Base-by-base conservation (phyloP, 2,329 filamentous ascomycete species). In the Herpotrichia juniperi region DNA sequence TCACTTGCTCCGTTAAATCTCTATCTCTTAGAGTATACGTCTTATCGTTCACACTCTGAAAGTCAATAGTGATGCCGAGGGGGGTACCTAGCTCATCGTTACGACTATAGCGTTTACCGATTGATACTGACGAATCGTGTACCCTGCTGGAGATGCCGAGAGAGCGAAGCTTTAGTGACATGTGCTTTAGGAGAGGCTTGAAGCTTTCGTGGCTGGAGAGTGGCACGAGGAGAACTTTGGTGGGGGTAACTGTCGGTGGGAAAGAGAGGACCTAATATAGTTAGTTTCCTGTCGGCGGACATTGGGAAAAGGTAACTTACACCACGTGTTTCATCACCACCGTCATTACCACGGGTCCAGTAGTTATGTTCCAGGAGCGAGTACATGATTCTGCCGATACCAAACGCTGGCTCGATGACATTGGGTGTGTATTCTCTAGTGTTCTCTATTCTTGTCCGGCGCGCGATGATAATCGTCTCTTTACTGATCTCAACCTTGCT, bases 11-110 rank as follows among this genome's bases (percentile, higher is more conserved):
- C 48, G 91, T 97, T 35, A 88, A 89, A 78, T 97, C 94, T 40
- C 58, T 87, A 73, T 97, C 93, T 70, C 93, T 83, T 59, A 97
- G 84, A 1, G 93, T 97, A 69, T 96, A 85, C 6, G 89, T 89
- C 71, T 85, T 85, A 73, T 97, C 92, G 76, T 96, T 87, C 61
- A 96, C 80, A 42, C 91, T 96, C 81, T 97, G 91, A 83, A 97
- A 97, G 47, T 97, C 93, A 54, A 97, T 85, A 0, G 93, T 97
- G 74, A 97, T 87, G 71, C 92, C 93, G 59, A 97, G 87, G 7
- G 93, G 91, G 39, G 94, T 97, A 67, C 93, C 94, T 53, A 97
- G 84, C 79, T 97, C 93, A 75, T 97, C 93, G 73, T 97, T 97
- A 67, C 94, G 87, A 71, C 71, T 62, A 59, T 75, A 97, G 48